These are phyloP conservation scores for Nannochloropsis granulata DNA, from an alignment of 108 stramenopile genomes.

Conservation along the genomic window DNA sequence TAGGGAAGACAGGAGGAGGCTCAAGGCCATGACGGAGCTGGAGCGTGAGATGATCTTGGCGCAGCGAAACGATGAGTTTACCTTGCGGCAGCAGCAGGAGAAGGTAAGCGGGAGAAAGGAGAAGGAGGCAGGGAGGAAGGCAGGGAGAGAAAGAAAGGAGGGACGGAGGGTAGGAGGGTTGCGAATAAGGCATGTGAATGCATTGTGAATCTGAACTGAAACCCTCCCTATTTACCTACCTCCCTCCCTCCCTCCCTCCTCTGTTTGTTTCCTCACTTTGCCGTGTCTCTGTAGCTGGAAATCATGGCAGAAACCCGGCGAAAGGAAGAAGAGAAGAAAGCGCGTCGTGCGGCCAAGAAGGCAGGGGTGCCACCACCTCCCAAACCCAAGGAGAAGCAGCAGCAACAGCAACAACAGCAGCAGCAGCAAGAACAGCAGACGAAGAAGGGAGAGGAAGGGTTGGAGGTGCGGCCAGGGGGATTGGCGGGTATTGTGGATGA, in stretches of 20 bases:
- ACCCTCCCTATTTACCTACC: no score
- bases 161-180: no score
- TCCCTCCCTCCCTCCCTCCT: no score
- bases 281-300: background rate
- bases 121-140: no score
- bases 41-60: background rate
- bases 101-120: background rate
- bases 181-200: no score
- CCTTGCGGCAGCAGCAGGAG: background rate
- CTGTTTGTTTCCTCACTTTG: no score
- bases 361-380: background rate
- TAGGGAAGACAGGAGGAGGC: background rate
- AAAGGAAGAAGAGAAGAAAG: background rate
- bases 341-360: background rate
- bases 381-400: background rate
- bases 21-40: background rate
- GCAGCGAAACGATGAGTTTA: background rate
- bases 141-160: no score
- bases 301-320: background rate
- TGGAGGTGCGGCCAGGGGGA: background rate
- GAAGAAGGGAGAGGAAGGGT: background rate
- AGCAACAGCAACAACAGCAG: background rate
- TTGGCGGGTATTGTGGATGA: background rate
- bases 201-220: no score
- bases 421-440: background rate